Conservation (phyloP, 2,329 filamentous ascomycete species). For the Xylariaceae sp. region DNA sequence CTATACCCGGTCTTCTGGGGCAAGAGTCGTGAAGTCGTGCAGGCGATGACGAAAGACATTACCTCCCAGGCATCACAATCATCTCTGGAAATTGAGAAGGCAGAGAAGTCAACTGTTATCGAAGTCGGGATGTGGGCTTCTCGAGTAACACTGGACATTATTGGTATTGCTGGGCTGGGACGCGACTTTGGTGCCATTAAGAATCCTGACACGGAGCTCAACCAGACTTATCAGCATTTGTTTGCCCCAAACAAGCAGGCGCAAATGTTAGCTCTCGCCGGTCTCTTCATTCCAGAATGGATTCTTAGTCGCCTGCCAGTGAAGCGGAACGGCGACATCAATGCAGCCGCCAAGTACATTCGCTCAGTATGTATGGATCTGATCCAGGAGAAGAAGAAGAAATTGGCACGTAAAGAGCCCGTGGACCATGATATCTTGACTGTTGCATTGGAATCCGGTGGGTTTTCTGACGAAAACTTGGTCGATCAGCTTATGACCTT, state of each 20-base stretch:
- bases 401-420: constrained; percentile 40
- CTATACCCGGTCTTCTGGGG: constrained; percentile 81
- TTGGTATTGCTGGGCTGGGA: constrained; percentile 67
- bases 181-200: constrained; percentile 64
- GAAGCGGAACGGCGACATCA: constrained; percentile 63
- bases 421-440: constrained; percentile 33
- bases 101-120: constrained; percentile 38
- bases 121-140: constrained; percentile 61
- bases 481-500: constrained; percentile 40
- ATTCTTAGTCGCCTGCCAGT: constrained; percentile 63
- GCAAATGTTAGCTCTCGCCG: constrained; percentile 53
- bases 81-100: constrained; percentile 25
- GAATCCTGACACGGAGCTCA: constrained; percentile 57
- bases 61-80: constrained; percentile 28
- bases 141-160: constrained; percentile 69
- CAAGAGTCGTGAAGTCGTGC: constrained; percentile 66
- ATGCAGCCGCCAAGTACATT: constrained; percentile 52
- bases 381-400: constrained; percentile 63
- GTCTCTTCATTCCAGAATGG: constrained; percentile 59
- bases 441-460: constrained; percentile 31
- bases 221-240: constrained; percentile 50
- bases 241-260: constrained; percentile 50
- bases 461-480: constrained; percentile 34
- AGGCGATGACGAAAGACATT: constrained; percentile 54
- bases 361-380: constrained; percentile 64